Conservation (phyloP, 805 yeast species). For the Blastobotrys terrestris region DNA sequence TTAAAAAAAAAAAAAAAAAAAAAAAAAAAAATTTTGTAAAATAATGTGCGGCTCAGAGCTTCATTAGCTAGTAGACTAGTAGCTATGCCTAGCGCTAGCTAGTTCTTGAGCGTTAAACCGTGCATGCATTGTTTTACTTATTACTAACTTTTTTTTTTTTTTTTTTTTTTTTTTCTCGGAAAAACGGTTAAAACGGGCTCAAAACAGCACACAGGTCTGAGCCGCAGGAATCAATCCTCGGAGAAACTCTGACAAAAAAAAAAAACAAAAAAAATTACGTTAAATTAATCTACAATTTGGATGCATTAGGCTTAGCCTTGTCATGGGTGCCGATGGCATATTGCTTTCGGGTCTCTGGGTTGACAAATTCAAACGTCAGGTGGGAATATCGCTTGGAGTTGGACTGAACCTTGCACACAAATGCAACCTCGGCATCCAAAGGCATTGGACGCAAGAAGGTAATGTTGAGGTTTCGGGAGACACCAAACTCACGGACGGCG, state of each 20-base stretch:
- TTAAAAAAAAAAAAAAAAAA: too few species aligned
- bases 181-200: too few species aligned
- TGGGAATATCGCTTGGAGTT: slow-evolving; percentile 25
- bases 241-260: neutral
- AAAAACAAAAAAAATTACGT: neutral
- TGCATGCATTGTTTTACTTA: too few species aligned
- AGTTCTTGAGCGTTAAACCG: too few species aligned
- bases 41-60: too few species aligned
- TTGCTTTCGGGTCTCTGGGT: slow-evolving; percentile 16
- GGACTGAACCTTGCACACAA: slow-evolving; percentile 21
- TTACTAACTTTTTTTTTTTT: too few species aligned
- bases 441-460: slow-evolving; percentile 29
- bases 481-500: slow-evolving; percentile 20
- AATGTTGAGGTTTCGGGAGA: slow-evolving; percentile 24
- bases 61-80: too few species aligned
- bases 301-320: slow-evolving; percentile 21
- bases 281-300: neutral
- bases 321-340: slow-evolving; percentile 28
- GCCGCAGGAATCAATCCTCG: neutral
- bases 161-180: too few species aligned
- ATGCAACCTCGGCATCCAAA: slow-evolving; percentile 15
- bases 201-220: too few species aligned
- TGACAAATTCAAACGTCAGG: slow-evolving; percentile 17
- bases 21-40: too few species aligned
- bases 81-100: too few species aligned